Evolutionary conservation across 768 basidiomycete species (phyloP), one percentile per base, ranked within the genome.

Genomic region (Leccinum fibrillosum): DNA sequence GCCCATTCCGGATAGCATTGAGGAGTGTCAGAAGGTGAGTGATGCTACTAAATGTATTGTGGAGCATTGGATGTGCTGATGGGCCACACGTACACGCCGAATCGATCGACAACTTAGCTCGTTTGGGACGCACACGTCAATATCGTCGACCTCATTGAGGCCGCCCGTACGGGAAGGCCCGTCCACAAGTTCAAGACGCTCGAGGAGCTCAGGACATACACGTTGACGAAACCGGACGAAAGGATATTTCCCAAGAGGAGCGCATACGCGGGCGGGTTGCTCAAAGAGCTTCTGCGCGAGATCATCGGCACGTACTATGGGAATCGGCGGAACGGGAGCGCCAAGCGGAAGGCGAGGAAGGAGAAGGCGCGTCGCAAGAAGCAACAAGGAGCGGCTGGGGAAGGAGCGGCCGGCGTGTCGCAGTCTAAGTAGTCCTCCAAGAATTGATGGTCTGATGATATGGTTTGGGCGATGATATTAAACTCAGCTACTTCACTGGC

Each of bases 101-200:
- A 21, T 47, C 19, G 50, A 9, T 6, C n/a, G 25, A 4, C 12
- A 13, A 2, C 10, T 44, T 25, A 73, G 73, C 39, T 54, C 9
- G 57, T 72, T 2, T 59, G 62, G 56, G 62, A 62, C 9, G 63
- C 64, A 1, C 65, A 70, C 12, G 66, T 76, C 48, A 73, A 76
- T 45, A 62, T 75, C 4, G 62, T 72, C 23, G 71, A 75, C 49
- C 64, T 76, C 39, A 47, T 74, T 19, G 58, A 72, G 19, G 54
- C 63, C 0, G 56, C 32, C 2, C 52, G 54, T 15, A 60, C 61
- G 1, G 59, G 64, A 5, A 19, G 54, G 0, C 52, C 55, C 5
- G 67, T 75, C 5, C 49, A 11, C 0, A 48, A 34, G 6, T 76
- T 75, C 54, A 2, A 17, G 9, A 61, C 64, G 0, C 64, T 70